Evolutionary conservation across 805 yeast species (phyloP).

Genomic region (Candida boleticola): DNA sequence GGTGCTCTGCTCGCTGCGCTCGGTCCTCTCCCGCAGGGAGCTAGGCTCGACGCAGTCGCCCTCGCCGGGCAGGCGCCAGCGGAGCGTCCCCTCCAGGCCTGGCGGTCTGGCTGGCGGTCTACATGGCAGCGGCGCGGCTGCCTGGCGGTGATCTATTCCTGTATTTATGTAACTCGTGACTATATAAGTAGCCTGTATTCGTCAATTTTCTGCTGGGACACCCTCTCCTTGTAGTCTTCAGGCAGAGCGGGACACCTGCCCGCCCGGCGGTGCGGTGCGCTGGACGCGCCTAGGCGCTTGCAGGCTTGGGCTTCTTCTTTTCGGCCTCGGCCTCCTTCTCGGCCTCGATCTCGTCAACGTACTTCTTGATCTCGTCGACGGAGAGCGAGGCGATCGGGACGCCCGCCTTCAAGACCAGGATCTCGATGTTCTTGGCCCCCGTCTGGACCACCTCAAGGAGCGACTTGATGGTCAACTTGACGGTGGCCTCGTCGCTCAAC

Average conservation of each 20-base stretch:
- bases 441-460: conserved; percentile 96
- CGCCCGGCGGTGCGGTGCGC: not conserved
- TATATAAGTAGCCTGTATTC: not conserved
- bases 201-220: too few relatives aligned
- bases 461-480: conserved; percentile 79
- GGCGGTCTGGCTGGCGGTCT: too few relatives aligned
- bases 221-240: too few relatives aligned
- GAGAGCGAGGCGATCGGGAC: conserved; percentile 52
- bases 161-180: not conserved
- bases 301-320: conserved; percentile 51
- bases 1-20: too few relatives aligned
- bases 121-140: too few relatives aligned
- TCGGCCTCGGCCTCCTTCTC: conserved; percentile 85
- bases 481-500: conserved; percentile 63
- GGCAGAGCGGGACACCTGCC: not conserved
- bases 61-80: too few relatives aligned
- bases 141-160: not conserved
- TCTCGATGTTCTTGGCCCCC: conserved; percentile 94
- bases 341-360: conserved; percentile 79
- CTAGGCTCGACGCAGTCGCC: too few relatives aligned
- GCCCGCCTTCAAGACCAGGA: conserved; percentile 79
- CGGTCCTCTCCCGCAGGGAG: too few relatives aligned
- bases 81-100: too few relatives aligned
- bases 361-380: conserved; percentile 68
- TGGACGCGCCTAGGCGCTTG: not conserved